A percentile compares a stretch with the other conserved stretches of the same genome.
Evolutionary conservation across 2,329 filamentous ascomycete genomes (phyloP).

Genomic region (Colletotrichum lupini): DNA sequence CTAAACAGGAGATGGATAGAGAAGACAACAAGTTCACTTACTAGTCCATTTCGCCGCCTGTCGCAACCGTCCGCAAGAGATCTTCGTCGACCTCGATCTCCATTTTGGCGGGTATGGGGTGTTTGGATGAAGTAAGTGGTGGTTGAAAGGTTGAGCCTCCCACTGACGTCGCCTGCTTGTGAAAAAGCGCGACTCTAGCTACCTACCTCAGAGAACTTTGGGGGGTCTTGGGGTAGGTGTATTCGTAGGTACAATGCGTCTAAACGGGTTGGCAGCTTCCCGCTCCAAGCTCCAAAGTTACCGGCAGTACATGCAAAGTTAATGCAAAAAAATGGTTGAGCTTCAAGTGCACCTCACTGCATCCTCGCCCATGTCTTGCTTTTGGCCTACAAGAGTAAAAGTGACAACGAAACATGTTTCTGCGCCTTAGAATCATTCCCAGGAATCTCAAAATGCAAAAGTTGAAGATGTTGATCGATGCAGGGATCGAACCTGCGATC

Average conservation of each 20-base stretch:
- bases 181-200: constrained; percentile 19
- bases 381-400: neutral
- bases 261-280: constrained; percentile 4
- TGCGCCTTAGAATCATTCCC: too few relatives aligned
- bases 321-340: neutral
- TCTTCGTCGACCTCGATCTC: constrained; percentile 66
- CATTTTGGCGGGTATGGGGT: constrained; percentile 51
- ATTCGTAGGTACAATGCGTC: constrained; percentile 3
- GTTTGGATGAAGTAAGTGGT: neutral
- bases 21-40: constrained; percentile 48
- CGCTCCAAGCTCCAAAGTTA: neutral
- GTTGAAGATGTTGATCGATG: constrained; percentile 46
- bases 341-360: too few relatives aligned
- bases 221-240: neutral
- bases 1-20: constrained; percentile 27
- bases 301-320: neutral
- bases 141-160: constrained; percentile 1
- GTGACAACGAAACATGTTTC: too few relatives aligned
- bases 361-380: neutral
- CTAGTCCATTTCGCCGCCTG: constrained; percentile 66
- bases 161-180: constrained; percentile 32
- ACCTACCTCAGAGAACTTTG: too few relatives aligned
- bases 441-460: constrained; percentile 11
- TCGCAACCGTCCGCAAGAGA: constrained; percentile 59
- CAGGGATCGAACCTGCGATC: constrained; percentile 59